A percentile compares a stretch with the other conserved stretches of the same genome.
phyloP scores from a whole-genome alignment of 2,329 filamentous ascomycete genomes.

The Penicillium janthinellum region DNA sequence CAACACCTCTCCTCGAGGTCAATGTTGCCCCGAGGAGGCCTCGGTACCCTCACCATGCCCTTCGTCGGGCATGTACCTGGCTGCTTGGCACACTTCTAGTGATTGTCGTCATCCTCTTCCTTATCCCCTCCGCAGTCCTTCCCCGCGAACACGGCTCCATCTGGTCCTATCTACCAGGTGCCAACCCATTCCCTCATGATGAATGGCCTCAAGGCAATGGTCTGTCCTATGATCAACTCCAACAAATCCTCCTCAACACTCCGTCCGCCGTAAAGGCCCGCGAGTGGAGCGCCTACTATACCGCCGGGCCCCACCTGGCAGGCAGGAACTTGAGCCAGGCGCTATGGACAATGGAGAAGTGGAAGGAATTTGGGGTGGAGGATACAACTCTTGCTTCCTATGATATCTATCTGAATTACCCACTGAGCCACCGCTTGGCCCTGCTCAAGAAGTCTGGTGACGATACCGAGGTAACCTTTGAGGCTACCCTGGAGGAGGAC shows the following conservation, averaged over 20 bases:
- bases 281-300: slow-evolving; percentile 79
- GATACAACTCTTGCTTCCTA: slow-evolving; percentile 65
- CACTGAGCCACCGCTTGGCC: slow-evolving; percentile 68
- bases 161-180: slow-evolving; percentile 45
- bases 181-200: slow-evolving; percentile 38
- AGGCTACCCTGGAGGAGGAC: slow-evolving; percentile 82
- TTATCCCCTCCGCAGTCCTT: slow-evolving; percentile 43
- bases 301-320: slow-evolving; percentile 72
- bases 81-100: slow-evolving; percentile 43
- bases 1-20: slow-evolving; percentile 48
- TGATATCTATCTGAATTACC: slow-evolving; percentile 78
- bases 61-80: slow-evolving; percentile 47
- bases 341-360: slow-evolving; percentile 72
- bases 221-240: slow-evolving; percentile 57
- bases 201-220: slow-evolving; percentile 49
- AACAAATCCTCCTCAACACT: slow-evolving; percentile 56
- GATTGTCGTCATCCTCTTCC: slow-evolving; percentile 43
- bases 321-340: slow-evolving; percentile 78
- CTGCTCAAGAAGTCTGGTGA: slow-evolving; percentile 56
- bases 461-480: slow-evolving; percentile 64
- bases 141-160: slow-evolving; percentile 41
- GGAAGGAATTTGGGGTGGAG: slow-evolving; percentile 69
- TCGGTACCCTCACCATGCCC: slow-evolving; percentile 46
- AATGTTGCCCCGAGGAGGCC: slow-evolving; percentile 41
- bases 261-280: slow-evolving; percentile 59